Base-by-base conservation (phyloP, 2,329 filamentous ascomycete genomes). In the Diplodia sapinea region DNA sequence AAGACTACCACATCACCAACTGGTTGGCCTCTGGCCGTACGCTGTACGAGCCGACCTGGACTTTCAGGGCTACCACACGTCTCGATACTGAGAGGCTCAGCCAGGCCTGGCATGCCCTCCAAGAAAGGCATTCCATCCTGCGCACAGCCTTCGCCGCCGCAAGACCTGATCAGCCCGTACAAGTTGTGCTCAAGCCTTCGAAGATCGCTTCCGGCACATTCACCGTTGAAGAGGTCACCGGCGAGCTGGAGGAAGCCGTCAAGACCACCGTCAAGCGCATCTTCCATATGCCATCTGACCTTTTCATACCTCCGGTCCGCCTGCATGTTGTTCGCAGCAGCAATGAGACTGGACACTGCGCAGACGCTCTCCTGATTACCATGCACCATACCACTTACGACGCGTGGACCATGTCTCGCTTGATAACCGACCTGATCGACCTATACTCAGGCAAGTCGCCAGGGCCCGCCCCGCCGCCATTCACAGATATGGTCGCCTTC, bases 371-470 rank as follows among this genome's bases (percentile, higher is more conserved):
- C 6, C 57, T 76, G 9, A 36, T 79, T 11, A 71, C 74, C 36
- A 71, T 79, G 33, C 75, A 79, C 50, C 78, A 79, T 61, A 75
- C 77, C 17, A 71, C 73, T 8, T 79, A 79, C 65, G 78, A 79
- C 51, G 77, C 77, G 2, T 79, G 76, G 73, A 75, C 77, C 0
- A 77, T 79, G 71, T 72, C 72, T 1, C 73, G 73, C 52, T 70
- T 79, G 8, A 67, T 78, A 11, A 66, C 72, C 13, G 76, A 79
- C 40, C 73, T 79, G 3, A 67, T 65, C 12, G 69, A 70, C 0
- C 69, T 78, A 12, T 79, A 79, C 57, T 55, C 68, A 9, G 8
- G 56, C 15, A 55, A 70, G 9, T 3, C 49, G 2, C 33, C 57
- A 7, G 33, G 23, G 3, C 31, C 65, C 31, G n/a, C 52, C 2